Conservation (phyloP, 768 basidiomycete genomes). For the Boletus rubescentipes region DNA sequence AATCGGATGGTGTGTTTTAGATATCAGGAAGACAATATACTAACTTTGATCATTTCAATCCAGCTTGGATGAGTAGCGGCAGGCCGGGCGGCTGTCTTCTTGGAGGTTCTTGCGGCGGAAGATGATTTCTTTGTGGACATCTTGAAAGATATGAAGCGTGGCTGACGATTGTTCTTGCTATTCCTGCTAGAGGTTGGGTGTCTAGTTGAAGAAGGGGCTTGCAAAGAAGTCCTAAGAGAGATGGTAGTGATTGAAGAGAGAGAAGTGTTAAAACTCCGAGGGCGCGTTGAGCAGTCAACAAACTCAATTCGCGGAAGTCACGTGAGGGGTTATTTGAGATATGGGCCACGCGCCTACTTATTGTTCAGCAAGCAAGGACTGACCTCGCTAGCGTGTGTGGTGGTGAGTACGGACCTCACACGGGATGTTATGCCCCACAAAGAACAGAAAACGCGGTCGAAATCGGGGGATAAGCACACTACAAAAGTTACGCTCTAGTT, state of each 20-base stretch:
- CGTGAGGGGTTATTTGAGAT: constrained; percentile 37
- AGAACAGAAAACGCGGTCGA: constrained; percentile 18
- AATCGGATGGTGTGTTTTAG: constrained; percentile 14
- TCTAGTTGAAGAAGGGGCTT: constrained; percentile 13
- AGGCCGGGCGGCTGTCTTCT: constrained; percentile 34
- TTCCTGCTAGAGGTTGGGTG: constrained; percentile 14
- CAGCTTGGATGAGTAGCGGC: constrained; percentile 46
- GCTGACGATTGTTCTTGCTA: constrained; percentile 17
- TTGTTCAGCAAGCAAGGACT: constrained; percentile 3
- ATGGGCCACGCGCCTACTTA: constrained; percentile 18
- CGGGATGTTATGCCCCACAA: constrained; percentile 14
- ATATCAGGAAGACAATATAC: constrained; percentile 21
- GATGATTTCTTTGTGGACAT: constrained; percentile 47
- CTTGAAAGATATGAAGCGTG: constrained; percentile 18
- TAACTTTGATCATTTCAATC: constrained; percentile 83
- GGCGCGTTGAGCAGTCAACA: constrained; percentile 40
- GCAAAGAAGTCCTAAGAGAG: constrained; percentile 31
- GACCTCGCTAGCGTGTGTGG: neutral
- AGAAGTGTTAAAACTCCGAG: constrained; percentile 42
- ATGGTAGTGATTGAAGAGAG: constrained; percentile 50
- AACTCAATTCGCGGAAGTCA: constrained; percentile 40
- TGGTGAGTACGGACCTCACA: neutral
- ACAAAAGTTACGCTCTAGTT: constrained; percentile 18
- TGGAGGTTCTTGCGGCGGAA: constrained; percentile 43
- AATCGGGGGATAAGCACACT: neutral